Conservation (phyloP, 148 eudicot genomes). For the Bassia scoparia region DNA sequence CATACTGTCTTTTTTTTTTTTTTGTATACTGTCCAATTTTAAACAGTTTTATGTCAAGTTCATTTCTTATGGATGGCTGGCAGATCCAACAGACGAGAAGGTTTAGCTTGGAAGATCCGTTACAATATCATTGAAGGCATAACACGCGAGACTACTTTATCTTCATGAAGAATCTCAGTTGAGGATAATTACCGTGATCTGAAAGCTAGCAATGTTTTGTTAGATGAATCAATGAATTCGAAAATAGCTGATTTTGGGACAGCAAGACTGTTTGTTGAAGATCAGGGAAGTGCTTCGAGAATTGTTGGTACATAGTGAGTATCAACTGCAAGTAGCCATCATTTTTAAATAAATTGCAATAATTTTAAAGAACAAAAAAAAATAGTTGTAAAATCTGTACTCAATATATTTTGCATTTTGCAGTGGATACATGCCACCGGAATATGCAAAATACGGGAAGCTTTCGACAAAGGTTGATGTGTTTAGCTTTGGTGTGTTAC, state of each 20-base stretch:
- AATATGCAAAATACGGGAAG: constrained; percentile 38
- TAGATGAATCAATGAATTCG: constrained; percentile 32
- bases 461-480: constrained; percentile 51
- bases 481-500: constrained; percentile 51
- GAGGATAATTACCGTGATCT: constrained; percentile 38
- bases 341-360: neutral
- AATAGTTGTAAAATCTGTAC: neutral
- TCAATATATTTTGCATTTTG: neutral
- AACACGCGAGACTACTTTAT: constrained; percentile 40
- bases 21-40: neutral
- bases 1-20: neutral
- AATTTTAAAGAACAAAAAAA: too few relatives aligned
- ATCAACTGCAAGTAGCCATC: too few relatives aligned
- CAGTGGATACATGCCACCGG: constrained; percentile 66
- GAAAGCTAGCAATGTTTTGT: constrained; percentile 32
- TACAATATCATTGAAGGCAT: constrained; percentile 41
- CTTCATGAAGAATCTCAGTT: constrained; percentile 37
- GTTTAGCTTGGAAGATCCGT: constrained; percentile 38
- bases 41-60: neutral
- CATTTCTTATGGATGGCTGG: neutral
- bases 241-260: constrained; percentile 42
- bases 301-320: constrained; percentile 35
- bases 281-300: constrained; percentile 24
- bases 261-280: constrained; percentile 29
- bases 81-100: constrained; percentile 22